Evolutionary conservation across 139 green algal genomes (phyloP), one percentile per base, ranked within the genome.

Genomic region (Chlorella sp.): DNA sequence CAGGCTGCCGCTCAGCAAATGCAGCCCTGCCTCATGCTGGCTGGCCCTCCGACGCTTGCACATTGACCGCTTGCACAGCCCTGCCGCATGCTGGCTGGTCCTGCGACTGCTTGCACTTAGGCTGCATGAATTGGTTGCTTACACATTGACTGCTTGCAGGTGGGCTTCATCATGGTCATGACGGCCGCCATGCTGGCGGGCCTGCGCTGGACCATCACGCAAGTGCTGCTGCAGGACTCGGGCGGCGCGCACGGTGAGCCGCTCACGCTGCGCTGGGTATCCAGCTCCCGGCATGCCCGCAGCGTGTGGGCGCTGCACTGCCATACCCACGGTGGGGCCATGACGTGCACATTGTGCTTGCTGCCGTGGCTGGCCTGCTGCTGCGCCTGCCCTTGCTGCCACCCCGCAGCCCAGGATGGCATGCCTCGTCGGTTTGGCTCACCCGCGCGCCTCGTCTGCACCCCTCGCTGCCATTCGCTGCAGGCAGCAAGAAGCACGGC

Each of bases 111-210:
- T n/a, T n/a, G n/a, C n/a, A n/a, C n/a, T n/a, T n/a, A n/a, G n/a
- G n/a, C n/a, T n/a, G n/a, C n/a, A n/a, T n/a, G n/a, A n/a, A n/a
- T 20, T 65, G 56, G 13, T 65, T 65, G 7, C 13, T 14, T 65
- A 5, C 56, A 20, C 22, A 5, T 24, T 28, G 11, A n/a, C 30
- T 60, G 72, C 72, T 40, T 44, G 24, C 72, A 78, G 72, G 69
- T 91, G 3, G 95, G 95, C n/a, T 98, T 97, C 84, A 73, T 91
- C 6, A 85, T 98, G 40, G 96, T 98, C 28, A 98, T 98, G 96
- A 89, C 87, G 0, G 96, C 96, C 19, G 87, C 92, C 72, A 93
- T 91, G 78, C 88, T 98, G 73, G 86, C 87, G 0, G 96, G 96
- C 20, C 87, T 98, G 76, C 86, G 96, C n/a, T 98, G 96, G 93